Evolutionary conservation across 2,329 filamentous ascomycete genomes (phyloP), one percentile per base, ranked within the genome.

Genomic region (Nigrospora sphaerica): DNA sequence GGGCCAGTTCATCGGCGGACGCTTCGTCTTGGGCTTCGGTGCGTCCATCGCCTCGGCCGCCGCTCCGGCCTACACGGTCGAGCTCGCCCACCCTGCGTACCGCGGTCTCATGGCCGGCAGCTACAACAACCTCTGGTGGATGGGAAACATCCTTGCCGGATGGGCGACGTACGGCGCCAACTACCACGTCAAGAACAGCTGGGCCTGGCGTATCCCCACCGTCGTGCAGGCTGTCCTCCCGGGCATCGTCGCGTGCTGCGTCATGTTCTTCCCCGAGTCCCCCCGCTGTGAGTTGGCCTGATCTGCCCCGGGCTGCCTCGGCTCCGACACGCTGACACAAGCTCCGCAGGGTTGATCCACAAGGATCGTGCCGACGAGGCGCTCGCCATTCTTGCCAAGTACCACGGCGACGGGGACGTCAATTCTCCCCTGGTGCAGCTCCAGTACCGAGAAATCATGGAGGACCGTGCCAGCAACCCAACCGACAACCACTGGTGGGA

Each of bases 41-140:
- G 78, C 81, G 37, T 72, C 75, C 2, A 78, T 85, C 48, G 74
- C 76, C 4, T 73, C 75, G 6, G 73, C 77, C 3, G 78, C 80
- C 6, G 80, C 76, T 1, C 81, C 81, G 2, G 74, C 78, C n/a
- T 84, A 83, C 57, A 75, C 77, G 14, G 75, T 80, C 39, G 82
- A 86, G 59, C 70, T 82, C 46, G 72, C 78, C 2, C 81, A 85
- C 55, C 81, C 82, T 1, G 73, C 75, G 2, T 81, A 79, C 59
- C 73, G 82, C 50, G 80, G 79, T 36, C 68, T 80, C 18, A 68
- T 82, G 52, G 81, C 80, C 1, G 82, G 78, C 37, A 53, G 49
- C 57, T 64, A 67, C 52, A 70, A 70, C 52, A 69, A 67, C 44
- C 67, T 68, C 47, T 71, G 66, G 67, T 70, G 66, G 60, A 47